These are phyloP conservation scores for Glycine soja DNA, from an alignment of 306 rosid genomes.

Conservation along the genomic window DNA sequence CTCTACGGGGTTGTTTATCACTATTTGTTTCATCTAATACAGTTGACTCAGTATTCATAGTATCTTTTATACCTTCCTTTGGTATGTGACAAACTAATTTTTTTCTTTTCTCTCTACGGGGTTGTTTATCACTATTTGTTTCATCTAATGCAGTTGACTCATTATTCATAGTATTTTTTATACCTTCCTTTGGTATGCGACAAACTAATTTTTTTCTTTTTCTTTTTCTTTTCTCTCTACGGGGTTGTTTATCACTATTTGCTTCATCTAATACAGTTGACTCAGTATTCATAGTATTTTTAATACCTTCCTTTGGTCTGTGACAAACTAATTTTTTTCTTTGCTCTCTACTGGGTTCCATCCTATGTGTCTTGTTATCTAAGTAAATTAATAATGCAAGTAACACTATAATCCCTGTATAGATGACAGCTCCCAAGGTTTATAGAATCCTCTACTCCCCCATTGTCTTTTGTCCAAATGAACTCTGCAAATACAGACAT, in stretches of 20 bases:
- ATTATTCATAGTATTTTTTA: not conserved
- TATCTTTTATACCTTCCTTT: slow-evolving; percentile 17
- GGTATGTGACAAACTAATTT: slow-evolving; percentile 39
- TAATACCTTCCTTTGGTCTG: slow-evolving; percentile 38
- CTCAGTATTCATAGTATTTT: not conserved
- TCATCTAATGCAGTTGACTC: slow-evolving; percentile 39
- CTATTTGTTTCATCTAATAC: slow-evolving; percentile 35
- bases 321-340: slow-evolving; percentile 34
- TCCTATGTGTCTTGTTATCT: slow-evolving; percentile 28
- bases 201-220: slow-evolving; percentile 20
- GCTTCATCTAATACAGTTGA: slow-evolving; percentile 39
- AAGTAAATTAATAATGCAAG: not conserved
- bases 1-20: not conserved
- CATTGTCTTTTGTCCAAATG: not conserved
- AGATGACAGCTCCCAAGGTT: no score
- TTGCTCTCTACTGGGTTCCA: slow-evolving; percentile 39
- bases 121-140: slow-evolving; percentile 7
- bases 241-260: slow-evolving; percentile 11
- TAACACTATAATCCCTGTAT: slow-evolving; percentile 3
- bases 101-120: not conserved
- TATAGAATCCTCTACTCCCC: not conserved
- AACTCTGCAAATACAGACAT: slow-evolving; percentile 13
- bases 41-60: slow-evolving; percentile 27
- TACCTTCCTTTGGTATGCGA: slow-evolving; percentile 43
- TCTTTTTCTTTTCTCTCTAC: no score